Evolutionary conservation across 2,329 filamentous ascomycete genomes (phyloP).

Genomic region (Clarireedia monteithiana): DNA sequence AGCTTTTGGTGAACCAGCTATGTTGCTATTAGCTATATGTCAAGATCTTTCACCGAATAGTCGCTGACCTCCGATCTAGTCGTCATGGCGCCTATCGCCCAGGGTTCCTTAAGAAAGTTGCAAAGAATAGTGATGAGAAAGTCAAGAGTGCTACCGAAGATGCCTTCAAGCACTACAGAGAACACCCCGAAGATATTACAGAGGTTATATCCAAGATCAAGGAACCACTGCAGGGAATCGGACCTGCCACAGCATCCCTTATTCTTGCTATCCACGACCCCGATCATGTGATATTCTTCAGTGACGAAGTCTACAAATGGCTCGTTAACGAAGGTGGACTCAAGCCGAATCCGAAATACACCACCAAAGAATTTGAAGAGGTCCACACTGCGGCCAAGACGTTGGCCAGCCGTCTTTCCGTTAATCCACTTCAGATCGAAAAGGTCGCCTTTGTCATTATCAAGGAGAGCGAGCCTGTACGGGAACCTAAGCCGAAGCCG

Average conservation of each 20-base stretch:
- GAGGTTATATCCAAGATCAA: constrained; percentile 46
- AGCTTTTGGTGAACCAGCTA: too few species aligned
- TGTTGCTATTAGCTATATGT: neutral
- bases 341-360: constrained; percentile 57
- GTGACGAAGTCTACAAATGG: constrained; percentile 73
- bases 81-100: constrained; percentile 55
- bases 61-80: constrained; percentile 13
- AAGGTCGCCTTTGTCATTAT: constrained; percentile 65
- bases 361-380: constrained; percentile 56
- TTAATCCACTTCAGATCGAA: constrained; percentile 56
- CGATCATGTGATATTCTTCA: constrained; percentile 61
- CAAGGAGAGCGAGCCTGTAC: constrained; percentile 29
- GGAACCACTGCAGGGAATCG: constrained; percentile 59
- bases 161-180: constrained; percentile 42
- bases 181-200: constrained; percentile 29
- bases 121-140: constrained; percentile 41
- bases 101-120: constrained; percentile 49
- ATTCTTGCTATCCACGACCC: constrained; percentile 59
- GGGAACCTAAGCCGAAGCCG: constrained; percentile 15
- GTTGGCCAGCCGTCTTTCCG: constrained; percentile 42
- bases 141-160: constrained; percentile 42
- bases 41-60: neutral
- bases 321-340: constrained; percentile 44
- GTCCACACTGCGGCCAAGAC: constrained; percentile 39
- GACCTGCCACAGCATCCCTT: constrained; percentile 71